Base-by-base conservation (phyloP, 2,329 filamentous ascomycete species). In the Colletotrichum siamense region DNA sequence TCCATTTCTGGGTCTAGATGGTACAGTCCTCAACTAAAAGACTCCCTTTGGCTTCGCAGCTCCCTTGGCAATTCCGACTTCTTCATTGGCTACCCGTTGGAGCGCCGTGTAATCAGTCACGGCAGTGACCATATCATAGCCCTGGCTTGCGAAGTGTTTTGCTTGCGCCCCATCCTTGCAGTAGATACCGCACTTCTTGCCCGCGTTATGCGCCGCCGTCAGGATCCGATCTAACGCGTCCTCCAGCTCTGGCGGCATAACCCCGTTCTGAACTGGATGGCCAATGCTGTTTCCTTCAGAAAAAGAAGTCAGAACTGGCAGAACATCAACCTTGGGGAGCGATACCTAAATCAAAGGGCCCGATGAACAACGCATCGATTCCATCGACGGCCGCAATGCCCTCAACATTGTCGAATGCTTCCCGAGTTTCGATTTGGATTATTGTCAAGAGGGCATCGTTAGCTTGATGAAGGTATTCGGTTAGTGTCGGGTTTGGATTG, bases 301-400 rank as follows among this genome's bases (percentile, higher is more conserved):
- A 1, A 22, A 24, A 16, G 22, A 16, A 22, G 55, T 59, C 26
- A 59, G 24, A 16, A 6, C 13, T 18, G 3, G 13, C 3, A 26
- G 55, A 16, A 18, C 6, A 28, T 59, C 1, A 0, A 28, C 0
- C 3, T 8, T 13, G 0, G 22, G 12, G 12, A 59, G 26, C 0
- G 26, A 59, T 28, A 59, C 15, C 24, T 18, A 59, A 0, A 18
- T 59, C 24, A 28, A 59, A 59, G 4, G 55, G 55, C 15, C 55
- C 55, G 13, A 59, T 59, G 22, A 59, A 28, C 0, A 59, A 59
- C 10, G 55, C 55, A 0, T 59, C 55, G 9, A 59, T 18, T 18
- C 55, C 55, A 26, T 59, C 10, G 18, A 59, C 55, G 0, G 0
- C 55, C 13, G 55, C 55, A 28, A 59, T 59, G 26, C 16, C 0